Evolutionary conservation across 139 green algal species (phyloP), one percentile per base, ranked within the genome.

Genomic region (Pleodorina starrii): DNA sequence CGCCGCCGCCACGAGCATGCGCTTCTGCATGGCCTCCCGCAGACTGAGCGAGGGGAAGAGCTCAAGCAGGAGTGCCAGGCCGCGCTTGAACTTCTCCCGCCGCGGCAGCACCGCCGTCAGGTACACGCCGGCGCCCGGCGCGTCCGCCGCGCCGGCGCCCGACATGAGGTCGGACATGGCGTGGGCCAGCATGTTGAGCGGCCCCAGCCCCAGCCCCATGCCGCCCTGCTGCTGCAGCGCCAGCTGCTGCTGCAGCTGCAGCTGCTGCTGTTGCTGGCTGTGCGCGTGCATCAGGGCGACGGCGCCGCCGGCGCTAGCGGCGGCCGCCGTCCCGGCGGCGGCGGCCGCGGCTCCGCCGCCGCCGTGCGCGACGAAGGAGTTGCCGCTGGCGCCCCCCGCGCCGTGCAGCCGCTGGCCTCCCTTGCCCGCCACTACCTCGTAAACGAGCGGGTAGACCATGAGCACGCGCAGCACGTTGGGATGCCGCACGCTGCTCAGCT

Each of bases 371-470:
- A 29, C 50, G 36, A 32, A 32, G 14, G 69, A 59, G 42, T n/a
- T n/a, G n/a, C 4, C 72, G 5, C 43, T 23, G 72, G n/a, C 42
- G 36, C 69, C 69, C 4, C 40, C 40, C 17, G 72, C 72, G 19
- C 21, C 43, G 72, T 50, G 74, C 25, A 25, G 72, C 35, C 21
- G 32, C 66, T 19, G 71, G 27, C 51, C 38, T n/a, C 10, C 16
- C 46, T 83, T 76, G 43, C 85, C 85, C 14, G 46, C 27, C 12
- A 86, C 27, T 14, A 92, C 87, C 83, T 94, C 91, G 80, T 86
- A 94, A 23, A 91, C 86, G 0, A 84, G 32, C 14, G 91, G 91
- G 57, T 92, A 94, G 23, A 94, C 91, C 68, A 91, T 77, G 40
- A 85, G 79, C 42, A 91, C 50, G n/a, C 71, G 79, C n/a, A 91